phyloP scores from a whole-genome alignment of 1,284 basidiomycete genomes.

The Schizophyllum amplum region DNA sequence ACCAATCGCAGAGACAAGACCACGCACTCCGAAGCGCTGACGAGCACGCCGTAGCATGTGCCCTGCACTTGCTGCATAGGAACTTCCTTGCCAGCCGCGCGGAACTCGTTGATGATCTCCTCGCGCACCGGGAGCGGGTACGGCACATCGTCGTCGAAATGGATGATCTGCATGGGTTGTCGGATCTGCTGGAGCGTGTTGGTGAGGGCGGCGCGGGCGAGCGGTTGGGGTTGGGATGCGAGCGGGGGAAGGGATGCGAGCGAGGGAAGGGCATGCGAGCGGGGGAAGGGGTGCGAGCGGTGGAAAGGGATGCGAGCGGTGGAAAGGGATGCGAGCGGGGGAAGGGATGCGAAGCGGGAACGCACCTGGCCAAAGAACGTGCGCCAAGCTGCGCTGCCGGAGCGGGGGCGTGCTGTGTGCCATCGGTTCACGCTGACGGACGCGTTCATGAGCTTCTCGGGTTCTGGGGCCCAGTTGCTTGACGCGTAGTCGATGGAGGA shows the following conservation, averaged over 20 bases:
- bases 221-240: no score
- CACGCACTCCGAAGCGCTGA: background rate
- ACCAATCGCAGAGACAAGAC: no score
- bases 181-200: background rate
- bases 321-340: no score
- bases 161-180: background rate
- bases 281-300: no score
- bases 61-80: background rate
- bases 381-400: background rate
- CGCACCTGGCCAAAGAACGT: background rate
- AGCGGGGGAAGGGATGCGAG: no score
- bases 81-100: background rate
- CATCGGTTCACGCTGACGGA: background rate
- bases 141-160: background rate
- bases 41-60: background rate
- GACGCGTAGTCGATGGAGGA: background rate
- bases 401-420: background rate
- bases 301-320: no score
- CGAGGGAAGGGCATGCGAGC: no score
- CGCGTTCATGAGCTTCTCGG: background rate
- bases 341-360: no score
- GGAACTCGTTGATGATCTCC: background rate
- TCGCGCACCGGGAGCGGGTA: background rate
- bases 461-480: background rate
- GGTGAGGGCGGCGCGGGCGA: background rate